Percentiles rank a stretch among this genome's conserved stretches.
Evolutionary conservation across 495 filamentous ascomycete genomes (phyloP).

Genomic region (Immersiella caudata): DNA sequence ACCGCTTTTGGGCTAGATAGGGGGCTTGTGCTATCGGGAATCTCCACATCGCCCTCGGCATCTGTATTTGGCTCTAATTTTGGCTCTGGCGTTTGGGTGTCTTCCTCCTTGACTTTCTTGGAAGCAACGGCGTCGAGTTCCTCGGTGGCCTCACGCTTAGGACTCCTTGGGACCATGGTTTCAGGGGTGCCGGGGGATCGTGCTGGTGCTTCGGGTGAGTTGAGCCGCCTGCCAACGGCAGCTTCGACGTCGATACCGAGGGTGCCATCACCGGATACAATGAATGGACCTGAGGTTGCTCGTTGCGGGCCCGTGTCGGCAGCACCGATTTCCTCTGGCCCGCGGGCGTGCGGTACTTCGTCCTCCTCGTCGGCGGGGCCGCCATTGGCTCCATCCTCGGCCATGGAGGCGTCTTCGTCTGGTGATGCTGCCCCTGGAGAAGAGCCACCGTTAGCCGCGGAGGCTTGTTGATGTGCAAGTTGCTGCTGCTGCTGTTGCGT

Average conservation of each 20-base stretch:
- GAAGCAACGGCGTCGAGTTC: slow-evolving; percentile 38
- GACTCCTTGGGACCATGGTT: slow-evolving; percentile 27
- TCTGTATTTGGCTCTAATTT: slow-evolving; percentile 19
- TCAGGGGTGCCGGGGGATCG: slow-evolving; percentile 2
- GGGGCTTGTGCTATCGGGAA: slow-evolving; percentile 12
- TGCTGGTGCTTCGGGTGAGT: slow-evolving; percentile 5
- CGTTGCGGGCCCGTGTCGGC: slow-evolving; percentile 84
- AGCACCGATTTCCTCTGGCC: slow-evolving; percentile 79
- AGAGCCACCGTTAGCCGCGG: slow-evolving; percentile 33
- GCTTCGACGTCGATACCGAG: slow-evolving; percentile 57
- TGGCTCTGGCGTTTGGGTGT: background rate
- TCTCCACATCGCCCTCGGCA: slow-evolving; percentile 27
- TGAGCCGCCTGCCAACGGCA: slow-evolving; percentile 51
- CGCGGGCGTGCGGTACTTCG: slow-evolving; percentile 77
- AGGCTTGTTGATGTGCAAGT: slow-evolving; percentile 22
- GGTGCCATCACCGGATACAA: slow-evolving; percentile 31
- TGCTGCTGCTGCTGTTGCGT: slow-evolving; percentile 30
- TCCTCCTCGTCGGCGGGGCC: slow-evolving; percentile 41
- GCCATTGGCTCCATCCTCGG: slow-evolving; percentile 18
- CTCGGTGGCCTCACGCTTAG: slow-evolving; percentile 52
- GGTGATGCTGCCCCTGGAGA: slow-evolving; percentile 32
- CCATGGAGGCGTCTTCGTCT: slow-evolving; percentile 40
- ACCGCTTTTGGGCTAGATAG: background rate
- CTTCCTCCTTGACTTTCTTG: slow-evolving; percentile 45
- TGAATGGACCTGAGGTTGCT: slow-evolving; percentile 31